These are phyloP conservation scores for Linnemannia schmuckeri DNA, from an alignment of 192 early-diverging fungal genomes.

Conservation along the genomic window DNA sequence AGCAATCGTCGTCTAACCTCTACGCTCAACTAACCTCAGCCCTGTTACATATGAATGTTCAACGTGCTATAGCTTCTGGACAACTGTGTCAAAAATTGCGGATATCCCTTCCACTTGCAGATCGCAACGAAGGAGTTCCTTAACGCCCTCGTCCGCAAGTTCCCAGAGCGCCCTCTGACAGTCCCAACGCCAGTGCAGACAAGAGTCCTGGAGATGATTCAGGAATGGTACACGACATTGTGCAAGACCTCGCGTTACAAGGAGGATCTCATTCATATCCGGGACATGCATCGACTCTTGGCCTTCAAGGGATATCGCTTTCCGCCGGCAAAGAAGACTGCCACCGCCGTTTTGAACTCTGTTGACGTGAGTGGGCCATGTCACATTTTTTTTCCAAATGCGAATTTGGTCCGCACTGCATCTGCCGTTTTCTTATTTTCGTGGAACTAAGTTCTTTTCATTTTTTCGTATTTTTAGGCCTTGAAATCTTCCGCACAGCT, in stretches of 20 bases:
- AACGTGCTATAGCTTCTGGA: slow-evolving; percentile 81
- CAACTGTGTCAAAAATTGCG: slow-evolving; percentile 99
- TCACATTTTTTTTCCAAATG: background rate
- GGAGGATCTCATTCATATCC: slow-evolving; percentile 93
- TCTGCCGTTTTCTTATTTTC: slow-evolving; percentile 1
- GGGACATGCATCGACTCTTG: slow-evolving; percentile 94
- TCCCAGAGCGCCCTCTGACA: slow-evolving; percentile 90
- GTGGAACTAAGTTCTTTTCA: slow-evolving; percentile 22
- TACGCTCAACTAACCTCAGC: background rate
- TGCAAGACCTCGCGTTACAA: slow-evolving; percentile 91
- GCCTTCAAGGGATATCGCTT: slow-evolving; percentile 90
- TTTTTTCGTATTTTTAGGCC: slow-evolving; percentile 58
- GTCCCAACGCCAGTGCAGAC: slow-evolving; percentile 82
- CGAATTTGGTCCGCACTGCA: background rate
- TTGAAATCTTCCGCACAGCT: slow-evolving; percentile 94
- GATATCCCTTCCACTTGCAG: slow-evolving; percentile 96
- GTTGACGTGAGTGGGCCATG: slow-evolving; percentile 50
- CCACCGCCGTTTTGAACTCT: slow-evolving; percentile 74
- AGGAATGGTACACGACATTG: slow-evolving; percentile 94
- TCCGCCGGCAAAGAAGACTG: slow-evolving; percentile 71
- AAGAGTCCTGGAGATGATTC: slow-evolving; percentile 91
- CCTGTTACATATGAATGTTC: background rate
- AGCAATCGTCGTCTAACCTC: background rate
- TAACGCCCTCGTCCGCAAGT: slow-evolving; percentile 93
- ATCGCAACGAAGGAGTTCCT: slow-evolving; percentile 97